A percentile compares a stretch with the other conserved stretches of the same genome.
phyloP scores from a whole-genome alignment of 208 protist species.

The Angomonas desouzai region DNA sequence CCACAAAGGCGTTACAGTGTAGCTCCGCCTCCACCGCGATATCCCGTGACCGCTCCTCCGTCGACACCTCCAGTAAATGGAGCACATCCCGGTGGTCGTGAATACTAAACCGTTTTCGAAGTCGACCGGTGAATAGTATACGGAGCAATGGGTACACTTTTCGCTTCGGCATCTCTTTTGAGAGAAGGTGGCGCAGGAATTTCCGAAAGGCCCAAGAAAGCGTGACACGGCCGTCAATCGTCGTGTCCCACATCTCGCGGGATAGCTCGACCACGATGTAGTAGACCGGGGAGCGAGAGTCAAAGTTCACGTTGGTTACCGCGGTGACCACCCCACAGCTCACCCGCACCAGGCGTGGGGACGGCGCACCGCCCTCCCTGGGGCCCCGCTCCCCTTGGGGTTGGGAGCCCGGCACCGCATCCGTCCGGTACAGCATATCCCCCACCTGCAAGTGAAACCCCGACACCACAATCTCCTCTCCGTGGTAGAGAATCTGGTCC shows the following conservation, averaged over 20 bases:
- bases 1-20: conserved; percentile 68
- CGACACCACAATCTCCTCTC: conserved; percentile 63
- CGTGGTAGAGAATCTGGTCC: conserved; percentile 69
- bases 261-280: conserved; percentile 76
- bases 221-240: conserved; percentile 66
- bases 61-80: conserved; percentile 62
- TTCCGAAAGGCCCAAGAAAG: conserved; percentile 70
- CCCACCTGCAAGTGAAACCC: conserved; percentile 63
- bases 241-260: conserved; percentile 80
- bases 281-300: conserved; percentile 71
- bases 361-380: conserved; percentile 8
- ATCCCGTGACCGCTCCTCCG: conserved; percentile 32
- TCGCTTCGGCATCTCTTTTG: conserved; percentile 56
- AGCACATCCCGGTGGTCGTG: conserved; percentile 51
- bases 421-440: conserved; percentile 56
- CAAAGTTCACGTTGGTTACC: conserved; percentile 69
- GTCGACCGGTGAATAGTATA: conserved; percentile 63
- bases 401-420: too few relatives aligned
- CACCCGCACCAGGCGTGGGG: conserved; percentile 29
- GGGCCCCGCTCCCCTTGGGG: too few relatives aligned
- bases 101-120: conserved; percentile 46
- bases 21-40: conserved; percentile 55
- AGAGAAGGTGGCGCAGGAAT: conserved; percentile 69
- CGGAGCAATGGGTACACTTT: conserved; percentile 66
- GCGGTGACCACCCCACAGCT: conserved; percentile 65